Base-by-base conservation (phyloP, 371 early-diverging fungal genomes). In the Syncephalis plumigaleata region DNA sequence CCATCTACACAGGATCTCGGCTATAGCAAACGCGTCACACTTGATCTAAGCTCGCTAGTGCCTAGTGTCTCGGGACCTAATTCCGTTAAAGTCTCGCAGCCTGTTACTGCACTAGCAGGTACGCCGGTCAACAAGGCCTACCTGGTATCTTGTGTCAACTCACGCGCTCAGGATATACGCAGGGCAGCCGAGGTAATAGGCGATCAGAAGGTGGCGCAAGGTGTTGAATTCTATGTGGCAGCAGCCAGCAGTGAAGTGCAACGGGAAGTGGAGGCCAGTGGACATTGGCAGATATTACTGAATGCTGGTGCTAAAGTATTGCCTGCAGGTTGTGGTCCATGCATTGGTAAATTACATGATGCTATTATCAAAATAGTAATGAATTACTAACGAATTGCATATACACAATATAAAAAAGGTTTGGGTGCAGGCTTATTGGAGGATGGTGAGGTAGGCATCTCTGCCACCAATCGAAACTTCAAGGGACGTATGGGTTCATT, bases 401-500 rank as follows among this genome's bases (percentile, higher is more conserved):
- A n/a, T n/a, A n/a, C n/a, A n/a, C n/a, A n/a, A n/a, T n/a, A 26
- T 42, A 11, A 20, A 18, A 2, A 55, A 70, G 76, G 87, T 18
- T 69, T 91, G 9, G 93, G 93, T 24, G 74, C 75, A 5, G 95
- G 92, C 43, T 65, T 91, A 53, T 68, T 92, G 42, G 72, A 86
- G 65, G 92, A 92, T 59, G 84, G 84, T 17, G 91, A 91, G 64
- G 85, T 93, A 2, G 92, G 93, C 43, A 93, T 95, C 38, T 90
- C 91, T 20, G 92, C 96, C 15, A 92, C 96, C 25, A 95, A 95
- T 64, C 77, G 96, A 42, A 95, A 95, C 65, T 95, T 86, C 64
- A 93, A 93, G 70, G 96, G 96, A 31, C 79, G 96, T 27, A 95
- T 95, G 96, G 96, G 96, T 26, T 85, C 87, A 0, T 86, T 84